Evolutionary conservation across 73 alveolate genomes (phyloP), one percentile per base, ranked within the genome.

Genomic region (Paramecium biaurelia): DNA sequence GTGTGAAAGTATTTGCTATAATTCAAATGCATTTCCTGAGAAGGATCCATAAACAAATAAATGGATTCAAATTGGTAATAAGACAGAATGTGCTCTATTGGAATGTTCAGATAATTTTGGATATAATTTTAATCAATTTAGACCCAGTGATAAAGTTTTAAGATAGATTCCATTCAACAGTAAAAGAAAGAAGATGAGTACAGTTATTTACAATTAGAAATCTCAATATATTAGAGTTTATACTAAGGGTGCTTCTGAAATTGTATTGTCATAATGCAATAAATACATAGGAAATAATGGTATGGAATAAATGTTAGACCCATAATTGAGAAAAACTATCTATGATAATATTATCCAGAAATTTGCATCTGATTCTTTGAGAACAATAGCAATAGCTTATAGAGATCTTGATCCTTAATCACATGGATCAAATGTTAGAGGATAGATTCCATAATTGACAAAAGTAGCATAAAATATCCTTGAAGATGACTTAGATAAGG

Each of bases 161-260:
- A 74, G 89, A 24, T 76, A 68, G 70, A 68, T 98, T 35, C 99
- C 99, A n/a, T 98, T 98, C 93, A 96, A 96, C 89, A 95, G 99
- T 85, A 93, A 89, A 84, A 88, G 99, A 59, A 97, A 98, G 98
- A 96, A 97, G 96, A 97, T 97, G 98, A 92, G 97, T 53, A 94
- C 98, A 59, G 95, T 95, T 37, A 94, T 98, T 26, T 94, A 70
- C 67, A 95, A 95, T 72, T 94, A 92, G 4, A 57, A 76, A 68
- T 43, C 79, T 28, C 92, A 95, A 23, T 95, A 79, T 59, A 93
- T 94, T n/a, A 74, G 93, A 89, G 70, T 95, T 30, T 92, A 89
- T 53, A 89, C 95, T 26, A 97, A 96, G 92, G 99, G 99, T 45
- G 99, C 98, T 11, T 95, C 98, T 5, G 99, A 98, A 92, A 94